Evolutionary conservation across 1,284 basidiomycete genomes (phyloP), one percentile per base, ranked within the genome.

Genomic region (Ustilago vetiveriae): DNA sequence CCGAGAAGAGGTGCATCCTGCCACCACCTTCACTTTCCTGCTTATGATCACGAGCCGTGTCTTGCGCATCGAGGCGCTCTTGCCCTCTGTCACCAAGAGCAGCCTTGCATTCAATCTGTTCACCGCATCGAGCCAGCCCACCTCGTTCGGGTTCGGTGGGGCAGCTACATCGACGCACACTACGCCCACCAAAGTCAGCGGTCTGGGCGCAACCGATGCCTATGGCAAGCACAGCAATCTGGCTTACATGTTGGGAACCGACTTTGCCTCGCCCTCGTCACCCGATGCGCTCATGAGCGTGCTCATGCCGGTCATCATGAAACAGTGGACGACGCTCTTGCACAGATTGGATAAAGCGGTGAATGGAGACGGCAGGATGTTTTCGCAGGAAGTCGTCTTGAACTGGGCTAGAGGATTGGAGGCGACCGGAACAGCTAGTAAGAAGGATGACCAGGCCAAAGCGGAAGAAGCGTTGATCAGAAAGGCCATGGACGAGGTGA

Each of bases 331-430:
- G 24, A 56, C 51, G 11, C 56, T 77, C 44, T 46, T 78, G 19
- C 55, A 67, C 16, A 27, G 57, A 4, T 19, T 80, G 16, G 71
- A 72, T 27, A 67, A 50, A 21, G 71, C 67, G 4, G 77, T 80
- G 26, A 80, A 80, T 38, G 50, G 59, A 0, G 71, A 79, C 7
- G 78, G 75, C 4, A 54, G 75, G n/a, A 80, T 80, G 74, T 80
- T 78, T 46, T 64, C 63, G 19, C 71, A 75, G 37, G 78, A 80
- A 21, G 51, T 74, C 3, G 74, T 80, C 19, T 39, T 72, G 4
- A 46, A 57, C 10, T 80, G 78, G 78, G 64, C 64, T 7, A 58
- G 75, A 10, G 62, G 49, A 0, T 40, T 80, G 16, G 71, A 72
- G 14, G 44, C 57, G 6, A 54, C 59, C 0, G 53, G 53, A 6